phyloP scores from a whole-genome alignment of 495 filamentous ascomycete genomes.

The Penicillium manginii region DNA sequence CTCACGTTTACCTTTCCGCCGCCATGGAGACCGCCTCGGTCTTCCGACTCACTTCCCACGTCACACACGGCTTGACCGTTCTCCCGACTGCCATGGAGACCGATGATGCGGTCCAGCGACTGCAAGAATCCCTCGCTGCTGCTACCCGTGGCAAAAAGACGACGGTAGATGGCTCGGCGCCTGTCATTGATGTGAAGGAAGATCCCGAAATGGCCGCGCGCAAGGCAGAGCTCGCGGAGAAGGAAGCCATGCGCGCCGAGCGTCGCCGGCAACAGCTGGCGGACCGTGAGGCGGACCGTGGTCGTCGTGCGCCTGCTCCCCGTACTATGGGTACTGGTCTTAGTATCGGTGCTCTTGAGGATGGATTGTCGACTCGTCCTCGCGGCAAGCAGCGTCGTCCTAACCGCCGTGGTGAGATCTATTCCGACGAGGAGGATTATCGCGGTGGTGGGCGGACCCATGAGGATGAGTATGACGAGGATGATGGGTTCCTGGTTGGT shows the following conservation, averaged over 20 bases:
- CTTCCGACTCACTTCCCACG: constrained; percentile 76
- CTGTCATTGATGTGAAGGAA: constrained; percentile 62
- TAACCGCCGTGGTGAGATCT: constrained; percentile 56
- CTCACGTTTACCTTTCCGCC: constrained; percentile 81
- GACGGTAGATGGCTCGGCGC: constrained; percentile 60
- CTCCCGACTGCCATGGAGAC: constrained; percentile 68
- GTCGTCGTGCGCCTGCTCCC: constrained; percentile 48
- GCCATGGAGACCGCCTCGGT: constrained; percentile 70
- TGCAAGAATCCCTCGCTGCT: constrained; percentile 70
- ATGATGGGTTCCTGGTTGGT: constrained; percentile 76
- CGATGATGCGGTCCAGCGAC: constrained; percentile 75
- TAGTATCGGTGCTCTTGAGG: constrained; percentile 75
- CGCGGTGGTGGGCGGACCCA: constrained; percentile 63
- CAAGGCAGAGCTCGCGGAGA: constrained; percentile 74
- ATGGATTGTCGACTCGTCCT: constrained; percentile 53
- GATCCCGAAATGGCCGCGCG: constrained; percentile 82
- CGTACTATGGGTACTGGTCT: constrained; percentile 60
- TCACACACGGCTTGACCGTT: constrained; percentile 76
- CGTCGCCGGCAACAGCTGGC: constrained; percentile 69
- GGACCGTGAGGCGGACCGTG: constrained; percentile 64
- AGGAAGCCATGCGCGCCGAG: constrained; percentile 68
- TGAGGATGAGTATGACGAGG: constrained; percentile 83
- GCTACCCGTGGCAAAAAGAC: constrained; percentile 59
- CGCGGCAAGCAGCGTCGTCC: constrained; percentile 46
- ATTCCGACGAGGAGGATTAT: constrained; percentile 65